These are phyloP conservation scores for Verbena officinalis DNA, from an alignment of 257 asterid species.

Conservation along the genomic window DNA sequence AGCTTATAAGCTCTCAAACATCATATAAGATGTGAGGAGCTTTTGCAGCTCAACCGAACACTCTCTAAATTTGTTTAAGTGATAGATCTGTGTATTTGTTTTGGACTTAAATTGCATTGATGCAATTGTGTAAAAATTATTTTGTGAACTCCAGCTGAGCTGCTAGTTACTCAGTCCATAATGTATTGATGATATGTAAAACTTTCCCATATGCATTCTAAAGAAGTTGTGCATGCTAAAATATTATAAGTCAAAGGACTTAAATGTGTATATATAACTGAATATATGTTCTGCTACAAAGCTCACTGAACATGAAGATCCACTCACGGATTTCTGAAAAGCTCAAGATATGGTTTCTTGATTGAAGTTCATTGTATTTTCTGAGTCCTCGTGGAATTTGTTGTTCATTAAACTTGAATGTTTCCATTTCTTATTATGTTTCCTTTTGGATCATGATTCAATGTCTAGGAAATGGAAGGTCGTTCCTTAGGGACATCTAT, in stretches of 20 bases:
- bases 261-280: background rate
- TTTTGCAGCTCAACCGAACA: no score
- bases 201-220: background rate
- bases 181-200: background rate
- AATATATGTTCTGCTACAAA: background rate
- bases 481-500: slow-evolving; percentile 70
- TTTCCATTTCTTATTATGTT: background rate
- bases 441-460: slow-evolving; percentile 16
- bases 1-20: no score
- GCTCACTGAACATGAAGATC: slow-evolving; percentile 11
- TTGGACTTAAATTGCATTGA: slow-evolving; percentile 10
- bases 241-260: background rate
- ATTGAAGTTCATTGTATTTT: background rate
- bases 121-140: background rate
- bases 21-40: no score
- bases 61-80: background rate
- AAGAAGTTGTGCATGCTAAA: background rate
- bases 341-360: background rate
- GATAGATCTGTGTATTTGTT: slow-evolving; percentile 1
- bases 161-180: background rate
- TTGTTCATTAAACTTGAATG: background rate
- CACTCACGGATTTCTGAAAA: background rate
- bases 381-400: background rate
- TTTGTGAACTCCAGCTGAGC: background rate
- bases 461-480: slow-evolving; percentile 79